Evolutionary conservation across 2,329 filamentous ascomycete genomes (phyloP).

Genomic region (Drechmeria coniospora): DNA sequence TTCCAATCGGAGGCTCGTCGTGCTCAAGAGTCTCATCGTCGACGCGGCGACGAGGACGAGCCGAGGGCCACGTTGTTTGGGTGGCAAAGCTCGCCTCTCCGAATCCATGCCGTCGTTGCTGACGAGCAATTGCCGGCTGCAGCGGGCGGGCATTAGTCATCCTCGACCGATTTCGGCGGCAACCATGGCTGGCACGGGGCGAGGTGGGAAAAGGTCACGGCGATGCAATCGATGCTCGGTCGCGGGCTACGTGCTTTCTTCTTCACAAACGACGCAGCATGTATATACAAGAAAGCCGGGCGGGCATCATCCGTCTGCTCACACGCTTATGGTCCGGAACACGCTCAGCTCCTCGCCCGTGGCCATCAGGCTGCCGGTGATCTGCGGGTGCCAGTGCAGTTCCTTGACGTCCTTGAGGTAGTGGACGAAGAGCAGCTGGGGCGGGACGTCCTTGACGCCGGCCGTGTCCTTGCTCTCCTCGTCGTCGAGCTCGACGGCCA

Average conservation of each 20-base stretch:
- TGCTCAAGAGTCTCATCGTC: constrained; percentile 2
- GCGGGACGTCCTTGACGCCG: constrained; percentile 77
- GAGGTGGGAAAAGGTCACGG: too few species aligned
- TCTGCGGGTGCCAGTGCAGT: constrained; percentile 93
- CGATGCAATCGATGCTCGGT: too few species aligned
- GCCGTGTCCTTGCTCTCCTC: constrained; percentile 88
- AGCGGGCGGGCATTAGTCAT: too few species aligned
- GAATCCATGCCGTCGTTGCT: too few species aligned
- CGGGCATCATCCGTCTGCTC: constrained; percentile 13
- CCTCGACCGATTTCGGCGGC: too few species aligned
- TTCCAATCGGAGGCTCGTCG: constrained; percentile 1
- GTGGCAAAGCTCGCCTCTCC: too few species aligned
- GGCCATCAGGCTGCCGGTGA: constrained; percentile 74
- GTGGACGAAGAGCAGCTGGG: constrained; percentile 90
- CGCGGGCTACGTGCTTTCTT: neutral
- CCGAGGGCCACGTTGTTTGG: too few species aligned
- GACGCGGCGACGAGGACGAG: neutral
- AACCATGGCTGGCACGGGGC: too few species aligned
- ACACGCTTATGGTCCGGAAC: constrained; percentile 73
- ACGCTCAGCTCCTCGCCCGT: constrained; percentile 84
- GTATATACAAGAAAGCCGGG: constrained; percentile 2
- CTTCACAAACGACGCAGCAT: too few species aligned
- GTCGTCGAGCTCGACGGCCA: constrained; percentile 91
- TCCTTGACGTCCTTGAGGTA: constrained; percentile 94
- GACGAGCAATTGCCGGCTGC: too few species aligned